Evolutionary conservation across 2,329 filamentous ascomycete genomes (phyloP).

Genomic region (Metarhizium anisopliae): DNA sequence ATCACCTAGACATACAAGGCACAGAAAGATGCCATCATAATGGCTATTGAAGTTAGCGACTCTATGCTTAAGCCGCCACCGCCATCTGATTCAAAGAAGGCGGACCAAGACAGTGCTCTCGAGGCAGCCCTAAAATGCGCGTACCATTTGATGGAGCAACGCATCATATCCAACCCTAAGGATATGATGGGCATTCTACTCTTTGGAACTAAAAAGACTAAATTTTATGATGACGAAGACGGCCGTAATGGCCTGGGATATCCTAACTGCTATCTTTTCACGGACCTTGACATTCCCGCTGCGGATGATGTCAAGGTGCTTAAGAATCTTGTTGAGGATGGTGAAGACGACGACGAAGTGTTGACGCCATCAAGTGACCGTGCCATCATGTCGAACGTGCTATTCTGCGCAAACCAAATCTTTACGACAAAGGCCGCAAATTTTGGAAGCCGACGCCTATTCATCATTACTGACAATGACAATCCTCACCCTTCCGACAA

Average conservation of each 20-base stretch:
- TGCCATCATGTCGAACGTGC: constrained; percentile 75
- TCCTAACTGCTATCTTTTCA: constrained; percentile 86
- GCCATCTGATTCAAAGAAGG: constrained; percentile 60
- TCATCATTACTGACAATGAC: constrained; percentile 92
- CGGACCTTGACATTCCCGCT: constrained; percentile 78
- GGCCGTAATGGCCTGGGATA: constrained; percentile 56
- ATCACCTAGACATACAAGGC: constrained; percentile 67
- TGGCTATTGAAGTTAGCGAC: constrained; percentile 84
- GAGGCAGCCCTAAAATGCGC: constrained; percentile 87
- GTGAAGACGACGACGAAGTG: constrained; percentile 59
- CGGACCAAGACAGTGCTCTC: constrained; percentile 67
- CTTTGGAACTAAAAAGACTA: constrained; percentile 81
- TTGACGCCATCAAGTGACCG: constrained; percentile 60
- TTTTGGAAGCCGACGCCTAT: constrained; percentile 85
- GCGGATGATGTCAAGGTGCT: constrained; percentile 79
- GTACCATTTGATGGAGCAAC: constrained; percentile 92
- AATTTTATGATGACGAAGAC: constrained; percentile 60
- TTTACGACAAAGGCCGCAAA: constrained; percentile 94
- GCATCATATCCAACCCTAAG: constrained; percentile 91
- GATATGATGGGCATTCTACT: constrained; percentile 96
- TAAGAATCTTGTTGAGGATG: constrained; percentile 68
- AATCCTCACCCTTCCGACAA: constrained; percentile 71
- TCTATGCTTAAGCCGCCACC: constrained; percentile 73
- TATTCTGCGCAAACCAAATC: constrained; percentile 93
- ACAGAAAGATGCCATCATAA: constrained; percentile 95